Evolutionary conservation across 768 basidiomycete species (phyloP).

Genomic region (Amanita rubescens): DNA sequence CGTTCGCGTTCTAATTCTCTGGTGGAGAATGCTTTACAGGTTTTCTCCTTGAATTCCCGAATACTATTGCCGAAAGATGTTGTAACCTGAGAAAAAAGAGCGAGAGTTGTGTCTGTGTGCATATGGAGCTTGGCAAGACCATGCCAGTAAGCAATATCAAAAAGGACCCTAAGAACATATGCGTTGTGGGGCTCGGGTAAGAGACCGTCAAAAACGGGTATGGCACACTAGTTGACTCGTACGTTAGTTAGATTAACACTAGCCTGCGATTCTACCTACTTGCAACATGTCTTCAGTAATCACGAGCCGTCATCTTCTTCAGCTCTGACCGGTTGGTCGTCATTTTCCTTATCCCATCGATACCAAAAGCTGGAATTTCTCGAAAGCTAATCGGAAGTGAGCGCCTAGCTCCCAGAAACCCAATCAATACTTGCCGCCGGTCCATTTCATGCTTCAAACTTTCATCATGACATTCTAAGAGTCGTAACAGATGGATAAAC

Average conservation of each 20-base stretch:
- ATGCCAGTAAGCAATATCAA: constrained; percentile 28
- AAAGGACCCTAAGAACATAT: constrained; percentile 26
- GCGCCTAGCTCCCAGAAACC: background rate
- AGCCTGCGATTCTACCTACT: constrained; percentile 11
- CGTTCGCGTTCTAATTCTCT: background rate
- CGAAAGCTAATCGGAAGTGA: constrained; percentile 19
- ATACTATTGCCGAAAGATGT: no score
- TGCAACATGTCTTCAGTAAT: constrained; percentile 35
- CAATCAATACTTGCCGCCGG: constrained; percentile 13
- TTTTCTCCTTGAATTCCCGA: no score
- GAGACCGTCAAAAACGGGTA: no score
- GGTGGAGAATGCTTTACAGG: constrained; percentile 28
- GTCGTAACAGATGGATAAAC: constrained; percentile 26
- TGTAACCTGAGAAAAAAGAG: no score
- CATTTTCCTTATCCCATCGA: constrained; percentile 23
- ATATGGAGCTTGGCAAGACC: no score
- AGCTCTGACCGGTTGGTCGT: constrained; percentile 24
- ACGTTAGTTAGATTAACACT: constrained; percentile 5
- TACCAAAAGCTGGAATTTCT: constrained; percentile 23
- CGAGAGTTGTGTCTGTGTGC: no score
- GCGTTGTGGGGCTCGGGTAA: no score
- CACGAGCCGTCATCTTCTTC: constrained; percentile 26
- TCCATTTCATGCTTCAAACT: constrained; percentile 16
- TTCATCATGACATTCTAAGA: constrained; percentile 19
- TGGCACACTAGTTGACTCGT: no score